Evolutionary conservation across 2,329 filamentous ascomycete genomes (phyloP).

Genomic region (Colletotrichum scovillei): DNA sequence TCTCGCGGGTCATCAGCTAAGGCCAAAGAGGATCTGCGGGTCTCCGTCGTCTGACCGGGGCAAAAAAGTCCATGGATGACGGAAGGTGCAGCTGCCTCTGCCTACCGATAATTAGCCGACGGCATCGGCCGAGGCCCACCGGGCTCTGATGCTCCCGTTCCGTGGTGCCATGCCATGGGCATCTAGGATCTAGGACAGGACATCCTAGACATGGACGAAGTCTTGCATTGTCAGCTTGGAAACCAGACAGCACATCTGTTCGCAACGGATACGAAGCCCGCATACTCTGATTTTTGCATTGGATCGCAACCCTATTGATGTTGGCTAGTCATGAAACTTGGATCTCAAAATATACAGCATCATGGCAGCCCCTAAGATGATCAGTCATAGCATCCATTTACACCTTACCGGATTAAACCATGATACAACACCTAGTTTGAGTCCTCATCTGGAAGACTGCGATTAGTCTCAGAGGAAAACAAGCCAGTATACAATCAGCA

Average conservation of each 20-base stretch:
- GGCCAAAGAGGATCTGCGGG: conserved; percentile 3
- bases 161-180: background rate
- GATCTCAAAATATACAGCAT: background rate
- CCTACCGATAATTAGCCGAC: conserved; percentile 29
- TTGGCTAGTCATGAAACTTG: background rate
- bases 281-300: background rate
- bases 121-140: conserved; percentile 25
- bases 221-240: background rate
- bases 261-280: background rate
- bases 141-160: background rate
- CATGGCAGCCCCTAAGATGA: background rate
- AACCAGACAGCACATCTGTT: background rate
- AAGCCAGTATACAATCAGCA: background rate
- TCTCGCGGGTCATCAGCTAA: conserved; percentile 11
- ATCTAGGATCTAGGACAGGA: background rate
- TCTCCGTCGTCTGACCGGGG: background rate
- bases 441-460: background rate
- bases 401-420: background rate
- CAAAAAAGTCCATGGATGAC: conserved; percentile 13
- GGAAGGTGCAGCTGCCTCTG: conserved; percentile 13
- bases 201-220: background rate
- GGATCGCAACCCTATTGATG: background rate
- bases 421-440: background rate
- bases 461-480: background rate
- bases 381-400: background rate